Evolutionary conservation across 306 rosid species (phyloP).

Genomic region (Rosa chinensis): DNA sequence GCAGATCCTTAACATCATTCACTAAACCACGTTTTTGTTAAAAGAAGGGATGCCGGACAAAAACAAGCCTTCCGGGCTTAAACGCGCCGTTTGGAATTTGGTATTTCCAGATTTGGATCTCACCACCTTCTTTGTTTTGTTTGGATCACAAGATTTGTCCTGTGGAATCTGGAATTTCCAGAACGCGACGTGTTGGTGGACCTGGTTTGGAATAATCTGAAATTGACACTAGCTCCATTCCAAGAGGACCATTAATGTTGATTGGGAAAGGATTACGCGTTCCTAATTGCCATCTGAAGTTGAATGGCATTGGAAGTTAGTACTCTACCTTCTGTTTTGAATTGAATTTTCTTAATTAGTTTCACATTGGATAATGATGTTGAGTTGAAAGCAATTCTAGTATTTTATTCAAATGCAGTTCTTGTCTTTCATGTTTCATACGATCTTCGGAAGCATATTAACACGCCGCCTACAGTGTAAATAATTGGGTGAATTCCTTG

Average conservation of each 20-base stretch:
- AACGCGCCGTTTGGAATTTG: too few relatives aligned
- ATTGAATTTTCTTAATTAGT: not conserved
- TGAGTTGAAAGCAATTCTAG: not conserved
- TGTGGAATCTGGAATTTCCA: not conserved
- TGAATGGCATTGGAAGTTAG: not conserved
- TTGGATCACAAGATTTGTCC: not conserved
- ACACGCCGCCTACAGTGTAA: not conserved
- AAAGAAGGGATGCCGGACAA: too few relatives aligned
- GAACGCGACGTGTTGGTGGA: not conserved
- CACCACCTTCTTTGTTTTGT: not conserved
- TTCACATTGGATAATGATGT: not conserved
- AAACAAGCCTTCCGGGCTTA: too few relatives aligned
- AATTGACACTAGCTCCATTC: not conserved
- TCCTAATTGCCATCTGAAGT: not conserved
- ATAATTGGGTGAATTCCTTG: not conserved
- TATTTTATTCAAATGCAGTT: not conserved
- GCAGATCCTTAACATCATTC: too few relatives aligned
- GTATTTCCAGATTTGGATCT: too few relatives aligned
- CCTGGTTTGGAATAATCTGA: not conserved
- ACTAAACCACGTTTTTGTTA: too few relatives aligned
- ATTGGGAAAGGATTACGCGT: not conserved
- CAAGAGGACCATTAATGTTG: not conserved
- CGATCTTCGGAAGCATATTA: not conserved
- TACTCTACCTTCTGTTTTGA: not conserved
- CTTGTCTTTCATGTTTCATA: not conserved